Conservation (phyloP, 306 rosid genomes). For the Lupinus albus region DNA sequence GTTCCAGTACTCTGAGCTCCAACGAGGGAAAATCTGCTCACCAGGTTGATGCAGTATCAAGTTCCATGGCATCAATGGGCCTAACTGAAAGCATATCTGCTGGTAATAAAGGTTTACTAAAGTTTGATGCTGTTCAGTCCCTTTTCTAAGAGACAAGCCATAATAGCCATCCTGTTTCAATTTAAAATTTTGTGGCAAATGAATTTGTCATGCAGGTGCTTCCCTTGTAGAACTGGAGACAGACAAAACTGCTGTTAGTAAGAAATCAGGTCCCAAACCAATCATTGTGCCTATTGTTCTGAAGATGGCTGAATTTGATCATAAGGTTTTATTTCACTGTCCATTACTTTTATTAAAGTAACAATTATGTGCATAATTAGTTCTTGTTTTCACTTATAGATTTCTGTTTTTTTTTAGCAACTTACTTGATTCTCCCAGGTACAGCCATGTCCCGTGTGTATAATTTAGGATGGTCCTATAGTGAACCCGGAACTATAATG, state of each 20-base stretch:
- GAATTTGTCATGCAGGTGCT: slow-evolving; percentile 58
- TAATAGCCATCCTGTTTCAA: neutral
- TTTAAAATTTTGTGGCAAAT: slow-evolving; percentile 14
- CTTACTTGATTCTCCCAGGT: slow-evolving; percentile 31
- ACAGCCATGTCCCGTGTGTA: neutral
- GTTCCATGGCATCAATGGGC: slow-evolving; percentile 49
- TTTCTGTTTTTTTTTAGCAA: neutral
- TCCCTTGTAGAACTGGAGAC: slow-evolving; percentile 49
- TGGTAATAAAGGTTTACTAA: slow-evolving; percentile 54
- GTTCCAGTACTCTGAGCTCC: slow-evolving; percentile 40
- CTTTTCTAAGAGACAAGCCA: slow-evolving; percentile 19
- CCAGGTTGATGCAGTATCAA: slow-evolving; percentile 50
- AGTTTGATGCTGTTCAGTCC: slow-evolving; percentile 31
- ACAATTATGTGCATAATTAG: neutral
- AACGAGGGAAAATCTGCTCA: slow-evolving; percentile 46
- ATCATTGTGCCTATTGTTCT: slow-evolving; percentile 82
- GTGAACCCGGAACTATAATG: slow-evolving; percentile 20
- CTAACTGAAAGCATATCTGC: slow-evolving; percentile 49
- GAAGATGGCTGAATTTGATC: slow-evolving; percentile 97
- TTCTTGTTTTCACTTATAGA: slow-evolving; percentile 24
- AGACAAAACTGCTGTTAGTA: slow-evolving; percentile 43
- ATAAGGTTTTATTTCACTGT: slow-evolving; percentile 61
- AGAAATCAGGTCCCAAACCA: slow-evolving; percentile 79
- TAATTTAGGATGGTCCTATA: slow-evolving; percentile 28
- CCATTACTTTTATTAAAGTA: slow-evolving; percentile 25